These are phyloP conservation scores for Metarhizium guizhouense DNA, from an alignment of 2,329 filamentous ascomycete species.

Conservation along the genomic window DNA sequence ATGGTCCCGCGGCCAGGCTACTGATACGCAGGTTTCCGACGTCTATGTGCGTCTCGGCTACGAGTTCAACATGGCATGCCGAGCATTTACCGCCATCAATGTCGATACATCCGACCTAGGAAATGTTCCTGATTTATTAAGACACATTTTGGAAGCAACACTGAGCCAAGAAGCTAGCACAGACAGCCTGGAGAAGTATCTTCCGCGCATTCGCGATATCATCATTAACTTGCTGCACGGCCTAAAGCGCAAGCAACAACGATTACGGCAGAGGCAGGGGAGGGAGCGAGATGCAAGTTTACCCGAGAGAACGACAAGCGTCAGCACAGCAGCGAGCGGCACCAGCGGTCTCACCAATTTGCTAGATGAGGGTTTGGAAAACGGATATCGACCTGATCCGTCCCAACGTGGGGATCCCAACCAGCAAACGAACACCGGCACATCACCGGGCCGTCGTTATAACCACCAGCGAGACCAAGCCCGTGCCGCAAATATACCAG, in stretches of 20 bases:
- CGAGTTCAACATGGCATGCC: slow-evolving; percentile 98
- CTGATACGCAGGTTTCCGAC: slow-evolving; percentile 92
- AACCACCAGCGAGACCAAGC: slow-evolving; percentile 42
- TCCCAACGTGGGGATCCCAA: slow-evolving; percentile 21
- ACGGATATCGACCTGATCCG: slow-evolving; percentile 35
- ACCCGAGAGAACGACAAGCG: slow-evolving; percentile 46
- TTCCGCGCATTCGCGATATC: slow-evolving; percentile 92
- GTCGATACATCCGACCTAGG: slow-evolving; percentile 92
- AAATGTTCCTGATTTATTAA: slow-evolving; percentile 85
- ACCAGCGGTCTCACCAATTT: slow-evolving; percentile 46
- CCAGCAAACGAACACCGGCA: slow-evolving; percentile 20
- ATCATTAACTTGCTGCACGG: slow-evolving; percentile 97
- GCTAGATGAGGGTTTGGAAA: slow-evolving; percentile 50
- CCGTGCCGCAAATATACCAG: slow-evolving; percentile 40
- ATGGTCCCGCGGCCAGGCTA: slow-evolving; percentile 89
- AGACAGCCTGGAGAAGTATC: slow-evolving; percentile 85
- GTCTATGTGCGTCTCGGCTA: slow-evolving; percentile 96
- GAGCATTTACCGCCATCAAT: slow-evolving; percentile 92
- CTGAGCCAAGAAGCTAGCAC: slow-evolving; percentile 93
- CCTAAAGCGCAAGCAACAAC: slow-evolving; percentile 93
- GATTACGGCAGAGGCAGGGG: slow-evolving; percentile 57
- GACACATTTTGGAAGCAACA: slow-evolving; percentile 88
- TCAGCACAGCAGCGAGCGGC: slow-evolving; percentile 49
- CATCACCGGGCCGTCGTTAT: slow-evolving; percentile 40
- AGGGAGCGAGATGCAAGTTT: slow-evolving; percentile 42